Evolutionary conservation across 305 asterid species (phyloP).

Genomic region (Ajuga reptans): DNA sequence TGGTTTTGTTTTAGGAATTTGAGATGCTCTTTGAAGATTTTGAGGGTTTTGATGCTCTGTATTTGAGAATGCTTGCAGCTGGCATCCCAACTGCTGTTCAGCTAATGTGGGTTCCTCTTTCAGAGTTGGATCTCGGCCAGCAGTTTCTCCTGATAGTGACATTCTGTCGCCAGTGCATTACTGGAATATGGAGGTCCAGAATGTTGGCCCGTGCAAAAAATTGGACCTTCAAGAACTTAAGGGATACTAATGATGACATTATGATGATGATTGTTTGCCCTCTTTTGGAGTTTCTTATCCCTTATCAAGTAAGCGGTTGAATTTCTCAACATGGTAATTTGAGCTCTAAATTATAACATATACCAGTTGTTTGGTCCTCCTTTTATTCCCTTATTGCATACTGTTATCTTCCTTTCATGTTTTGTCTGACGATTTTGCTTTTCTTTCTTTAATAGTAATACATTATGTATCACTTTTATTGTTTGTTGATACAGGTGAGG

Average conservation of each 20-base stretch:
- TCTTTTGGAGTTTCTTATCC: constrained; percentile 68
- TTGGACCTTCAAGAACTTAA: constrained; percentile 41
- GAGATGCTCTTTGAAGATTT: constrained; percentile 79
- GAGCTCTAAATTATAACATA: constrained; percentile 3
- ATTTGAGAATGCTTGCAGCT: constrained; percentile 74
- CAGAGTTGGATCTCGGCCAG: constrained; percentile 61
- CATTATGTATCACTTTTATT: constrained; percentile 9
- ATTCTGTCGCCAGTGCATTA: constrained; percentile 46
- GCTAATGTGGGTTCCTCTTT: constrained; percentile 92
- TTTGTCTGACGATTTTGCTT: constrained; percentile 3
- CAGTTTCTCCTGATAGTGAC: constrained; percentile 53
- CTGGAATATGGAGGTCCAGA: constrained; percentile 52
- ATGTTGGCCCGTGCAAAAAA: constrained; percentile 38
- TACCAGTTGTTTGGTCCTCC: constrained; percentile 19
- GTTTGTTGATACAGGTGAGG: constrained; percentile 46
- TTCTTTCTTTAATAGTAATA: background rate
- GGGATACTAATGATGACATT: constrained; percentile 58
- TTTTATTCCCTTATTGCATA: constrained; percentile 4
- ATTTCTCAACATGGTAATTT: constrained; percentile 15
- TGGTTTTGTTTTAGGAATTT: constrained; percentile 54
- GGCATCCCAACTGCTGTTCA: constrained; percentile 82
- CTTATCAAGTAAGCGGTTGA: constrained; percentile 59
- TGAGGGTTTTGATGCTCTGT: constrained; percentile 91
- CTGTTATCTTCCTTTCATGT: constrained; percentile 5
- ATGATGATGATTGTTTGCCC: constrained; percentile 83